Conservation (phyloP, 1,139 yeast genomes). For the Geotrichum armillariae region DNA sequence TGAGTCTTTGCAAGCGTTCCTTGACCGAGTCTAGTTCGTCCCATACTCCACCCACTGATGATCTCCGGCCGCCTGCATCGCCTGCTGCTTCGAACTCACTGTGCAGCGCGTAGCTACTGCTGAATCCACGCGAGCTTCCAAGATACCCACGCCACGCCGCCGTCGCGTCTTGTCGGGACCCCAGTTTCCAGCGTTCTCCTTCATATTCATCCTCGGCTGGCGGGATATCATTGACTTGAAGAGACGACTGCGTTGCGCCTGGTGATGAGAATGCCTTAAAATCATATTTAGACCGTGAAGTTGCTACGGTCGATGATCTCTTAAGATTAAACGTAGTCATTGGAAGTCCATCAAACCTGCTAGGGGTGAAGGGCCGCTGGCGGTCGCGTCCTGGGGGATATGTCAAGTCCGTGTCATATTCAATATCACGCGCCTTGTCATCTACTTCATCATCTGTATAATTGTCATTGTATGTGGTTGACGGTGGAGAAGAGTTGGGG, state of each 20-base stretch:
- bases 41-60: constrained; percentile 20
- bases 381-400: too few relatives aligned
- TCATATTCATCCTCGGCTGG: background rate
- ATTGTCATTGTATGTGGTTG: too few relatives aligned
- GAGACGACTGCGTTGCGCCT: background rate
- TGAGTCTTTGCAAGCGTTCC: constrained; percentile 22
- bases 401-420: too few relatives aligned
- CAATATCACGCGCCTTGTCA: too few relatives aligned
- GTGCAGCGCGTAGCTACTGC: background rate
- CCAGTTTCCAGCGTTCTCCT: background rate
- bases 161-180: background rate
- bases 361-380: too few relatives aligned
- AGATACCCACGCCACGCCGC: background rate
- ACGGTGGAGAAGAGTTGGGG: too few relatives aligned
- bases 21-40: constrained; percentile 23
- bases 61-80: background rate
- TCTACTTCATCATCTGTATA: too few relatives aligned
- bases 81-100: too few relatives aligned
- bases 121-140: background rate
- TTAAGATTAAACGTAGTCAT: background rate
- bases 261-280: background rate
- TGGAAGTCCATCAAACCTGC: background rate
- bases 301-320: background rate
- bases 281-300: background rate
- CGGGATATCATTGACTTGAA: background rate